These are phyloP conservation scores for Pichia manshurica DNA, from an alignment of 805 yeast genomes.

Conservation along the genomic window DNA sequence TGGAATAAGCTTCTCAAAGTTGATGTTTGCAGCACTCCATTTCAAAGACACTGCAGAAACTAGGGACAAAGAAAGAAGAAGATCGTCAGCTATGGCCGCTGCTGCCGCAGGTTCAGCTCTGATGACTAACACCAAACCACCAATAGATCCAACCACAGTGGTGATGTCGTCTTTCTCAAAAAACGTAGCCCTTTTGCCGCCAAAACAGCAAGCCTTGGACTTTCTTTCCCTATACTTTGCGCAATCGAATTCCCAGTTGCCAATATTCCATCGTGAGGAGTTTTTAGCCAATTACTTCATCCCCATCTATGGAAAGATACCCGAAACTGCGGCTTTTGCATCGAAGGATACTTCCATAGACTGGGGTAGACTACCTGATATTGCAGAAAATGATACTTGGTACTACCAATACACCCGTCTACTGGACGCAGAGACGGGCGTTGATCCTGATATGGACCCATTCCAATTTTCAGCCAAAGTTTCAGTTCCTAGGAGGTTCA, in stretches of 20 bases:
- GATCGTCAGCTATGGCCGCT: neutral
- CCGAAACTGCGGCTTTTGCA: conserved; percentile 49
- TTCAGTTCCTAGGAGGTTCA: conserved; percentile 42
- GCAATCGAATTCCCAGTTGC: conserved; percentile 78
- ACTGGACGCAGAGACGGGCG: conserved; percentile 26
- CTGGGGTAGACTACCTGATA: conserved; percentile 20
- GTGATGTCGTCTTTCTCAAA: conserved; percentile 9
- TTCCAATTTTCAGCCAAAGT: conserved; percentile 33
- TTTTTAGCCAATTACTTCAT: conserved; percentile 61
- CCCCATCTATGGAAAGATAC: conserved; percentile 73
- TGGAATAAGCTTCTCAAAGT: conserved; percentile 68
- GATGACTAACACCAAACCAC: conserved; percentile 1
- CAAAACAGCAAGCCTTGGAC: conserved; percentile 63
- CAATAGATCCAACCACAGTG: conserved; percentile 11
- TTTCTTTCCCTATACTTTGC: conserved; percentile 63
- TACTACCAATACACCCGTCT: conserved; percentile 35
- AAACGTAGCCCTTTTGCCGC: conserved; percentile 52
- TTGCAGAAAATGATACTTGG: conserved; percentile 40
- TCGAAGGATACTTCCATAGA: conserved; percentile 39
- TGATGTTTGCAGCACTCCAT: conserved; percentile 74
- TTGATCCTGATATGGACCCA: conserved; percentile 26
- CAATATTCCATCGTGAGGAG: conserved; percentile 75
- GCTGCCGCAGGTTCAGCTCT: neutral
- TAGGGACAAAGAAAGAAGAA: neutral
- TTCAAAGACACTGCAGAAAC: conserved; percentile 31